A percentile compares a stretch with the other conserved stretches of the same genome.
Conservation (phyloP, 495 filamentous ascomycete species). For the Jackrogersella minutella region DNA sequence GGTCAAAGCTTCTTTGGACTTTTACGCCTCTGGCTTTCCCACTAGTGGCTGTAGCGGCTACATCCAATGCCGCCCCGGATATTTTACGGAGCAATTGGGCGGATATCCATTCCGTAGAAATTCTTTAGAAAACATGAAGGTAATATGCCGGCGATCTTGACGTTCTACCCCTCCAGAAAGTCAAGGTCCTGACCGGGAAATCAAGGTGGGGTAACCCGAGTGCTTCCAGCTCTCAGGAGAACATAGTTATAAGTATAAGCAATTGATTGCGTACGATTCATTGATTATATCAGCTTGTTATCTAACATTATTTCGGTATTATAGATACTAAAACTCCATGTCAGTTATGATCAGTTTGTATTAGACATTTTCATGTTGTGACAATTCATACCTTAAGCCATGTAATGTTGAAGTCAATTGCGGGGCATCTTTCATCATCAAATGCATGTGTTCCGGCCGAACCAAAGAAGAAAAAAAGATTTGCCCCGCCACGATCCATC, state of each 20-base stretch:
- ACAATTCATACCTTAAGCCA: neutral
- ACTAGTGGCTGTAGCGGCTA: neutral
- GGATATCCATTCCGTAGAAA: neutral
- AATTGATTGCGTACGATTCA: neutral
- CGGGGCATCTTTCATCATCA: constrained; percentile 31
- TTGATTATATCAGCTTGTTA: neutral
- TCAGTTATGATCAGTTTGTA: neutral
- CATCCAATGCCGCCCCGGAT: constrained; percentile 1
- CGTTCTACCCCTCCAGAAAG: constrained; percentile 26
- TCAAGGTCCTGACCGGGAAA: constrained; percentile 15
- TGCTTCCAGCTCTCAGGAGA: neutral
- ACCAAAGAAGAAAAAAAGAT: neutral
- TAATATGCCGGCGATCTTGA: constrained; percentile 22
- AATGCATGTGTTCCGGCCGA: constrained; percentile 8
- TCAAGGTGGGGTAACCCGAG: constrained; percentile 33
- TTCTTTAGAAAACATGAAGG: constrained; percentile 7
- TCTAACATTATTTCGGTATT: neutral
- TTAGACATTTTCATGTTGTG: too few species aligned
- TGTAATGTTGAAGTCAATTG: constrained; percentile 22
- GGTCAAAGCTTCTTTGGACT: constrained; percentile 1
- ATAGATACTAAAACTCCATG: neutral
- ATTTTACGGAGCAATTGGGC: constrained; percentile 23
- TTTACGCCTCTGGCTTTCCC: neutral
- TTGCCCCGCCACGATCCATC: constrained; percentile 16
- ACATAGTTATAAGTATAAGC: too few species aligned